Percentiles rank a stretch among this genome's conserved stretches.
Conservation (phyloP, 73 alveolate species). For the Symbiodinium natans region DNA sequence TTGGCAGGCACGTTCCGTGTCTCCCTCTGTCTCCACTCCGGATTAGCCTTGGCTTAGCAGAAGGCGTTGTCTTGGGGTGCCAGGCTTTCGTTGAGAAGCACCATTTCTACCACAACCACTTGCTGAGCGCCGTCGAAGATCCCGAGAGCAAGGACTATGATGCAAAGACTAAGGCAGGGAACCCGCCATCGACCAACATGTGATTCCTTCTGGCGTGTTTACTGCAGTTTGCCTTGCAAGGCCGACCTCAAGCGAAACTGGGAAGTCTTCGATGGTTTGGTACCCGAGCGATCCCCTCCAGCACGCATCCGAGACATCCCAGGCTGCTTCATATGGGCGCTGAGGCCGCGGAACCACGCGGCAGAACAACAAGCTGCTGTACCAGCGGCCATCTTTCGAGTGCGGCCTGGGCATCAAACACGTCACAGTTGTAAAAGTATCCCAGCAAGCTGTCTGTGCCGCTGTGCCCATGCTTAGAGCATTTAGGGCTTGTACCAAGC, state of each 20-base stretch:
- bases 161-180: constrained; percentile 38
- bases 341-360: constrained; percentile 76
- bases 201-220: no score
- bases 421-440: no score
- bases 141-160: constrained; percentile 94
- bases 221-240: neutral
- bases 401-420: neutral
- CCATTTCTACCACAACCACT: constrained; percentile 90
- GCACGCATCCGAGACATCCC: no score
- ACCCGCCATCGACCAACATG: no score
- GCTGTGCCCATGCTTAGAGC: neutral
- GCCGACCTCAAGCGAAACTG: constrained; percentile 62
- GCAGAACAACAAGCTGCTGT: constrained; percentile 94
- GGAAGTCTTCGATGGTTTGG: constrained; percentile 90
- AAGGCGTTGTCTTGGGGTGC: neutral
- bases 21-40: no score
- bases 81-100: constrained; percentile 94
- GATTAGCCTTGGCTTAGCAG: no score
- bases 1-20: constrained; percentile 44
- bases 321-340: neutral
- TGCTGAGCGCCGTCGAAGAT: constrained; percentile 66
- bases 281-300: no score
- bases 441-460: neutral
- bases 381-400: constrained; percentile 43
- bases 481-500: no score